Percentiles rank a stretch among this genome's conserved stretches.
These are phyloP conservation scores for Malus hybrid DNA, from an alignment of 331 rosid genomes.

Conservation along the genomic window DNA sequence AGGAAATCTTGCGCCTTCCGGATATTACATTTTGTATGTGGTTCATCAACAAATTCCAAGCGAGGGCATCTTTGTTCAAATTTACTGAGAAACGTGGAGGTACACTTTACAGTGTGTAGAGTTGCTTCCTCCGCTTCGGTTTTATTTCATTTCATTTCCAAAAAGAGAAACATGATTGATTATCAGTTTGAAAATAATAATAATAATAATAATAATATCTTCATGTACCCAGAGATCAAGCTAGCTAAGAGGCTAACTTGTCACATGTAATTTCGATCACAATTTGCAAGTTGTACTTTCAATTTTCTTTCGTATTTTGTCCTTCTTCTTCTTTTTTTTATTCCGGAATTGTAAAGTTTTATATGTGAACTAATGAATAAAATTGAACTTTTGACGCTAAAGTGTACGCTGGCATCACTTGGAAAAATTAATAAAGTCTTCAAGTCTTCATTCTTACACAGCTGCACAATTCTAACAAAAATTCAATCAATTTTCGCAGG, in stretches of 20 bases:
- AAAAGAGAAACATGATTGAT: background rate
- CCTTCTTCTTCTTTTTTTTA: too few relatives aligned
- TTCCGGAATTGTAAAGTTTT: background rate
- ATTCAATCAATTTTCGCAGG: too few relatives aligned
- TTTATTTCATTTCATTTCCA: background rate
- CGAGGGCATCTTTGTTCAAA: conserved; percentile 59
- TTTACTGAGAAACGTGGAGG: conserved; percentile 12
- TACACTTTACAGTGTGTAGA: background rate
- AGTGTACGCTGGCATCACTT: too few relatives aligned
- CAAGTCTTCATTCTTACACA: too few relatives aligned
- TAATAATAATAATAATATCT: too few relatives aligned
- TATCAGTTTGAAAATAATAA: too few relatives aligned
- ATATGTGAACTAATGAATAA: background rate
- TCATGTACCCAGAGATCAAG: background rate
- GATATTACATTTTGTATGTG: conserved; percentile 53
- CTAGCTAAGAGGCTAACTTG: background rate
- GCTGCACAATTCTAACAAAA: too few relatives aligned
- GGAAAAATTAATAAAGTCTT: too few relatives aligned
- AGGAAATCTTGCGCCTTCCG: conserved; percentile 56
- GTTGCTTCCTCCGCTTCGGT: too few relatives aligned
- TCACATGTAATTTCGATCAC: background rate
- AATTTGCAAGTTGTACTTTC: background rate
- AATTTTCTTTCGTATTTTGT: background rate
- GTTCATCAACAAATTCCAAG: conserved; percentile 72
- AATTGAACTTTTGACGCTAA: background rate